phyloP scores from a whole-genome alignment of 2,329 filamentous ascomycete species.

The Fusarium globosum region DNA sequence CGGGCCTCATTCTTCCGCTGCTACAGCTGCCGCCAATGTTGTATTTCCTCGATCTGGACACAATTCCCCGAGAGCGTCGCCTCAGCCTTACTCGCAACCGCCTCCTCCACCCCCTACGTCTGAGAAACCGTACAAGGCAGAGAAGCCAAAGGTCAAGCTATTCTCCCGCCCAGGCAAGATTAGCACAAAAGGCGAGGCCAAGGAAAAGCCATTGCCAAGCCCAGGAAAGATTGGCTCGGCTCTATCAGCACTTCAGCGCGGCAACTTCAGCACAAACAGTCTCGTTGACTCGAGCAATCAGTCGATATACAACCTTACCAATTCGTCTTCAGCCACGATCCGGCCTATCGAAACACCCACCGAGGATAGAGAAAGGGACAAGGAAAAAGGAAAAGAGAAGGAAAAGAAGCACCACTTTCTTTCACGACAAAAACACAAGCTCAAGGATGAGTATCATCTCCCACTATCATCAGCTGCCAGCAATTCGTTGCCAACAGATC shows the following conservation, averaged over 20 bases:
- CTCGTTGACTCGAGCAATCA: constrained; percentile 70
- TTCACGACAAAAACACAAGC: constrained; percentile 81
- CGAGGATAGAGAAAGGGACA: constrained; percentile 57
- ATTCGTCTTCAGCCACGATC: constrained; percentile 81
- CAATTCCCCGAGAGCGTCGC: constrained; percentile 59
- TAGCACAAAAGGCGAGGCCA: constrained; percentile 73
- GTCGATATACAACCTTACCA: constrained; percentile 78
- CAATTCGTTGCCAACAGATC: constrained; percentile 81
- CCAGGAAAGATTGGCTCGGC: constrained; percentile 77
- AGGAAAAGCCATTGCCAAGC: constrained; percentile 75
- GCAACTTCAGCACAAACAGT: constrained; percentile 78
- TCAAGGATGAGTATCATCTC: constrained; percentile 78
- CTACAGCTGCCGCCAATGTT: constrained; percentile 76
- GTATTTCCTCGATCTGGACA: constrained; percentile 76
- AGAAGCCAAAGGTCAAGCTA: constrained; percentile 83
- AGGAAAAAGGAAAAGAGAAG: constrained; percentile 69
- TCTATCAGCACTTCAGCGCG: constrained; percentile 71
- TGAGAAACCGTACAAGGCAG: constrained; percentile 70
- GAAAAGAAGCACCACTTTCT: constrained; percentile 84
- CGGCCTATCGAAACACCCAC: constrained; percentile 68
- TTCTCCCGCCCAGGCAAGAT: constrained; percentile 84
- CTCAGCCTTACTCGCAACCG: constrained; percentile 52
- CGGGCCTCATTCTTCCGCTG: constrained; percentile 70
- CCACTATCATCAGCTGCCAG: constrained; percentile 80
- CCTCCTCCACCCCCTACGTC: constrained; percentile 53